Conservation (phyloP, 129 eudicot species). For the Chrysanthemum makinoi region DNA sequence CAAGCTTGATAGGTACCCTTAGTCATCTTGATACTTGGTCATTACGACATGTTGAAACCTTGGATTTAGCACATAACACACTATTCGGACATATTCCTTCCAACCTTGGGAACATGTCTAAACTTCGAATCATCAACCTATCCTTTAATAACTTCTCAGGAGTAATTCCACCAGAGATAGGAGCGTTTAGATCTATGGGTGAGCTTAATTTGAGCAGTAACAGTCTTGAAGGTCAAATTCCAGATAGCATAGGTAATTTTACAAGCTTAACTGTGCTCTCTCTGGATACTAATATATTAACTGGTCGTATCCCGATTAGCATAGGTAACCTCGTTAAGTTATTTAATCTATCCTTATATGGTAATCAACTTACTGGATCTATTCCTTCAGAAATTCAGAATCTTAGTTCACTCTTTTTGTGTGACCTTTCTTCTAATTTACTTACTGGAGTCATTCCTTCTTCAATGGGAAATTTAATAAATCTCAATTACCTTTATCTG, state of each 20-base stretch:
- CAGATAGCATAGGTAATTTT: neutral
- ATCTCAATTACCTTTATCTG: too few relatives aligned
- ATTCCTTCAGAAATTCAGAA: too few relatives aligned
- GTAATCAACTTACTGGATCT: too few relatives aligned
- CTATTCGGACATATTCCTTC: constrained; percentile 35
- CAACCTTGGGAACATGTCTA: neutral
- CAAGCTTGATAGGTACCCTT: constrained; percentile 32
- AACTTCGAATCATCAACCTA: neutral
- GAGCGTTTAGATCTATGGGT: neutral
- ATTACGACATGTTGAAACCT: constrained; percentile 14
- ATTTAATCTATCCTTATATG: too few relatives aligned
- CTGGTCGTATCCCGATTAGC: too few relatives aligned
- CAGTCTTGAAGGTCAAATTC: neutral
- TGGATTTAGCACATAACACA: constrained; percentile 24
- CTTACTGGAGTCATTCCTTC: too few relatives aligned
- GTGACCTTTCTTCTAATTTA: too few relatives aligned
- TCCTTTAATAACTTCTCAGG: neutral
- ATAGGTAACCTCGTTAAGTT: neutral
- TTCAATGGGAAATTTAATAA: too few relatives aligned
- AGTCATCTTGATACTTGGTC: constrained; percentile 28
- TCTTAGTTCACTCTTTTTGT: too few relatives aligned
- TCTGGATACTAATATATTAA: too few relatives aligned
- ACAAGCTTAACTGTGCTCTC: too few relatives aligned
- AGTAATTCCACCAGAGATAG: neutral
- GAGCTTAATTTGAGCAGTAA: neutral